Evolutionary conservation across 164 flowering plant genomes (phyloP), one percentile per base, ranked within the genome.

Genomic region (Cinnamomum micranthum): DNA sequence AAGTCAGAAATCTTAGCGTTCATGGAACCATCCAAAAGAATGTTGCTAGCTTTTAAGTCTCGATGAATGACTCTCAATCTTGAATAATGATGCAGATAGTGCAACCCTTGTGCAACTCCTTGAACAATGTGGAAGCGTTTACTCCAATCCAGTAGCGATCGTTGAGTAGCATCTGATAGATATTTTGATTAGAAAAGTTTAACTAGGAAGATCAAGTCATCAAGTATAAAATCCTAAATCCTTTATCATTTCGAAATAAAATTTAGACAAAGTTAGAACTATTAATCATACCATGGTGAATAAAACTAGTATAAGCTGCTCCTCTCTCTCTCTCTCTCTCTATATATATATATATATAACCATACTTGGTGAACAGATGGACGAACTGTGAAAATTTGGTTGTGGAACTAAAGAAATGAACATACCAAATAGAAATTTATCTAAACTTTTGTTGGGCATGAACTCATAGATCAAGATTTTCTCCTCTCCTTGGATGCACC

Each of bases 1-100:
- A 93, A 93, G 78, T 93, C 96, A 50, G 97, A 93, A 50, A 93
- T 90, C 75, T 90, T 93, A 0, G 94, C 96, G 72, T 80, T 87
- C 97, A 91, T 88, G 4, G 88, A 90, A 66, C 76, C 84, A 73
- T 91, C 97, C 64, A 92, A 77, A 69, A 92, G 74, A 76, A 91
- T 85, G 78, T 92, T 92, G 84, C 95, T 88, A 15, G 91, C 89
- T 73, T 92, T 91, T 24, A 92, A 72, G 77, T 92, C 97, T 65
- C 93, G 80, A 55, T 91, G 95, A 75, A 92, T 92, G 19, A 91
- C 88, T 73, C 87, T 84, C n/a, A 89, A 81, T 72, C 91, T 88
- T 13, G 97, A 91, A 78, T 91, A 91, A 13, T 86, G 83, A 58
- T 92, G 97, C 51, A 91, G 95, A 80, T 93, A 93, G 22, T 91